These are phyloP conservation scores for Suillus spraguei DNA, from an alignment of 768 basidiomycete genomes.

Conservation along the genomic window DNA sequence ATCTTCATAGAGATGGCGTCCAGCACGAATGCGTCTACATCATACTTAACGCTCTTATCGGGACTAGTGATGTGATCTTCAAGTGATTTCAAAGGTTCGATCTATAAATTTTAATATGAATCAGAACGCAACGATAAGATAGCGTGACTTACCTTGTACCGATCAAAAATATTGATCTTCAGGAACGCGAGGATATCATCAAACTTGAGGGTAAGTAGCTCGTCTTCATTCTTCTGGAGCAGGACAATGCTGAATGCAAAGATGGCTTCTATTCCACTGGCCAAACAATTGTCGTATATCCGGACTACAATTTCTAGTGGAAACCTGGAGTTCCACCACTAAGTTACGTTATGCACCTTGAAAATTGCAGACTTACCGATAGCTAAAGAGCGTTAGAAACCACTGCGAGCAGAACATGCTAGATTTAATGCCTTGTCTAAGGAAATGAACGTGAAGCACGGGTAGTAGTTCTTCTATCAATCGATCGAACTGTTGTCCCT, in stretches of 20 bases:
- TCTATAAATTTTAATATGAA: slow-evolving; percentile 20
- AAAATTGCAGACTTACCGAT: slow-evolving; percentile 56
- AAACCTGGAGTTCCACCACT: slow-evolving; percentile 55
- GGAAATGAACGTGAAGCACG: slow-evolving; percentile 89
- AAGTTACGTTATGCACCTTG: not conserved
- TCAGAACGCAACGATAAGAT: not conserved
- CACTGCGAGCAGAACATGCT: slow-evolving; percentile 99
- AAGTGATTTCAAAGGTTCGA: slow-evolving; percentile 31
- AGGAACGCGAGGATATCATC: slow-evolving; percentile 88
- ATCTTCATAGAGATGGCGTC: slow-evolving; percentile 86
- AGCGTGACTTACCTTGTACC: slow-evolving; percentile 57
- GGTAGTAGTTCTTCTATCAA: slow-evolving; percentile 91
- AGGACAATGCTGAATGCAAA: slow-evolving; percentile 93
- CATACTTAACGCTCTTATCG: slow-evolving; percentile 58
- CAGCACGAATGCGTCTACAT: slow-evolving; percentile 81
- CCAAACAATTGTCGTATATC: slow-evolving; percentile 95
- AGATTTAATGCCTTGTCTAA: slow-evolving; percentile 93
- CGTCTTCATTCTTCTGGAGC: slow-evolving; percentile 85
- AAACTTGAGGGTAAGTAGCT: slow-evolving; percentile 79
- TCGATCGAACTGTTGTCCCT: slow-evolving; percentile 76
- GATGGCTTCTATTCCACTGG: slow-evolving; percentile 95
- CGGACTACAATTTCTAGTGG: slow-evolving; percentile 93
- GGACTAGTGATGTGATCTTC: slow-evolving; percentile 19
- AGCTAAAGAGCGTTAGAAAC: slow-evolving; percentile 98
- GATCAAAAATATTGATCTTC: slow-evolving; percentile 80